These are phyloP conservation scores for Blumeria hordei DNA, from an alignment of 2,329 filamentous ascomycete species.

Conservation along the genomic window DNA sequence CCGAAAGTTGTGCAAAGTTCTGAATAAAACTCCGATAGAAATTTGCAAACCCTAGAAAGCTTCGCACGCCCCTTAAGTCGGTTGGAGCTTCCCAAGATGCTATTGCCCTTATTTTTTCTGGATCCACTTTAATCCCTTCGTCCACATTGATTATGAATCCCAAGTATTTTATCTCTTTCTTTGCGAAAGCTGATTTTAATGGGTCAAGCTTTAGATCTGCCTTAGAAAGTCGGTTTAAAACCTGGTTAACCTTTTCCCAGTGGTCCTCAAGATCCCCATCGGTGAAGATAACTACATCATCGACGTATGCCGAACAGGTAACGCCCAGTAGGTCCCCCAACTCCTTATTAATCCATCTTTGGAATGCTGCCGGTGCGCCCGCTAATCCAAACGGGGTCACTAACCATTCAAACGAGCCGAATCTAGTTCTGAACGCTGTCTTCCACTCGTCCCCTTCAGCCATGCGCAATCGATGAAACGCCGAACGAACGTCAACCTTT, in stretches of 20 bases:
- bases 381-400: conserved; percentile 1
- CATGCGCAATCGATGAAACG: background rate
- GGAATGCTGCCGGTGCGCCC: background rate
- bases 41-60: background rate
- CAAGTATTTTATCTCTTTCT: background rate
- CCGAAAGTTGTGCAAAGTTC: background rate
- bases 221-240: background rate
- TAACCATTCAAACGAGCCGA: background rate
- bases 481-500: background rate
- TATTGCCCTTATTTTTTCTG: background rate
- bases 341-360: background rate
- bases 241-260: background rate
- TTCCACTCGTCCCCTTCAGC: background rate
- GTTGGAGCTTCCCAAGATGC: background rate
- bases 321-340: background rate
- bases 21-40: background rate
- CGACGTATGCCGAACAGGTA: background rate
- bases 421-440: background rate
- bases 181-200: background rate
- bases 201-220: background rate
- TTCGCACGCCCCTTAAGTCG: background rate
- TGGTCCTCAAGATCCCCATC: background rate
- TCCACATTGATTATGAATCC: background rate
- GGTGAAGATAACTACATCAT: background rate
- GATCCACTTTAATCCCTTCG: background rate